Percentiles rank a stretch among this genome's conserved stretches.
Conservation (phyloP, 345 rosid genomes). For the Murraya paniculata region DNA sequence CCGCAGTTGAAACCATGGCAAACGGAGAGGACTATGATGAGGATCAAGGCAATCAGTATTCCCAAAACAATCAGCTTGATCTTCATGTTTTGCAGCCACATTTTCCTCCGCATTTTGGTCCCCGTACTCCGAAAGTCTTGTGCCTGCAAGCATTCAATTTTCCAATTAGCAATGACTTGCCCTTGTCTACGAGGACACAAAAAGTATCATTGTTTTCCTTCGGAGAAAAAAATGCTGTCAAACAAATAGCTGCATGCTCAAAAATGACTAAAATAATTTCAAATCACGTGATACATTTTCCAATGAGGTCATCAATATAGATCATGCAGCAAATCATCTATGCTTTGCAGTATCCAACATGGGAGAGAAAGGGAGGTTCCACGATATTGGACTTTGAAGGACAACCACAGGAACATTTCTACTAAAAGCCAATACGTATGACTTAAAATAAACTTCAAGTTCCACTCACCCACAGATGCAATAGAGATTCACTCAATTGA, state of each 20-base stretch:
- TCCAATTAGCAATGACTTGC: neutral
- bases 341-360: neutral
- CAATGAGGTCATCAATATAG: neutral
- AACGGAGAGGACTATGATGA: conserved; percentile 41
- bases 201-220: neutral
- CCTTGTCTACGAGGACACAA: neutral
- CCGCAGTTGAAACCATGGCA: conserved; percentile 45
- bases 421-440: neutral
- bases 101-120: conserved; percentile 39
- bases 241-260: neutral
- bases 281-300: neutral
- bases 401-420: neutral
- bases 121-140: conserved; percentile 38
- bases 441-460: neutral
- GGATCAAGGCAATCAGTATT: conserved; percentile 39
- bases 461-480: neutral
- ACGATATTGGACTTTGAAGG: neutral
- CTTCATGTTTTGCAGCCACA: conserved; percentile 52
- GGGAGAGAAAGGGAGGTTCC: neutral
- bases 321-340: neutral
- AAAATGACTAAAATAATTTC: neutral
- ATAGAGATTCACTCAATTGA: neutral
- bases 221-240: neutral
- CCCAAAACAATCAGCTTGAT: conserved; percentile 43
- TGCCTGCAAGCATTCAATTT: conserved; percentile 23